These are phyloP conservation scores for Suhomyces prunicola DNA, from an alignment of 805 yeast species.

Conservation along the genomic window DNA sequence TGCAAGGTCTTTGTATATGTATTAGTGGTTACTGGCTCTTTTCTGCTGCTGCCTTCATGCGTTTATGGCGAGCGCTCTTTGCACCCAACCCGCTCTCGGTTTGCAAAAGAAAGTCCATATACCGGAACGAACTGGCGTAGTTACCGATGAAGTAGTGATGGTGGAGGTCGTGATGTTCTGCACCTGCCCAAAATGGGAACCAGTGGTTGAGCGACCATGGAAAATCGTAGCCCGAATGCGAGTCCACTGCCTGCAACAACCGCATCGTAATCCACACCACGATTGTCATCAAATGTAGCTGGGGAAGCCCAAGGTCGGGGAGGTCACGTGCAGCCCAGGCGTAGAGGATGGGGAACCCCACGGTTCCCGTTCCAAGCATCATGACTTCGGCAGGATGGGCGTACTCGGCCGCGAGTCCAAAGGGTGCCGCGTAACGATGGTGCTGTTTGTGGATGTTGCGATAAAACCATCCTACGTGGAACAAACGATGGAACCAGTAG, in stretches of 20 bases:
- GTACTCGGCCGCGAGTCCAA: conserved; percentile 59
- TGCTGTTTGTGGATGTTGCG: conserved; percentile 59
- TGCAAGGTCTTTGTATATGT: too few species aligned
- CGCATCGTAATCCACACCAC: conserved; percentile 51
- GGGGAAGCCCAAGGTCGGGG: conserved; percentile 19
- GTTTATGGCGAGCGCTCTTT: conserved; percentile 45
- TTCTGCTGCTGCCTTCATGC: conserved; percentile 42
- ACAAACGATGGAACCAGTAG: conserved; percentile 56
- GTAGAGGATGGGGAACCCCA: conserved; percentile 56
- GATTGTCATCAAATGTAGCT: conserved; percentile 52
- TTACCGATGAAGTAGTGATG: conserved; percentile 60
- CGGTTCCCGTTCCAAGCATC: conserved; percentile 57
- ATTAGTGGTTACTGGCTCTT: conserved; percentile 11
- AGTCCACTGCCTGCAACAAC: conserved; percentile 57
- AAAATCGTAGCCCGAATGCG: conserved; percentile 61
- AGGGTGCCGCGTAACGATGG: conserved; percentile 61
- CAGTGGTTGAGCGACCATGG: conserved; percentile 58
- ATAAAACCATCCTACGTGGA: conserved; percentile 55
- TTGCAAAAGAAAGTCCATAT: conserved; percentile 52
- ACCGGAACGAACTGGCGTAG: conserved; percentile 56
- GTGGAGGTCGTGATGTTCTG: conserved; percentile 60
- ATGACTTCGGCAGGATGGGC: conserved; percentile 60
- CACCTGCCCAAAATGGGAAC: conserved; percentile 66
- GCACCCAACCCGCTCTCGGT: conserved; percentile 59
- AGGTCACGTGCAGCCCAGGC: conserved; percentile 42